These are phyloP conservation scores for Phytophthora citricola DNA, from an alignment of 352 stramenopile genomes.

Conservation along the genomic window DNA sequence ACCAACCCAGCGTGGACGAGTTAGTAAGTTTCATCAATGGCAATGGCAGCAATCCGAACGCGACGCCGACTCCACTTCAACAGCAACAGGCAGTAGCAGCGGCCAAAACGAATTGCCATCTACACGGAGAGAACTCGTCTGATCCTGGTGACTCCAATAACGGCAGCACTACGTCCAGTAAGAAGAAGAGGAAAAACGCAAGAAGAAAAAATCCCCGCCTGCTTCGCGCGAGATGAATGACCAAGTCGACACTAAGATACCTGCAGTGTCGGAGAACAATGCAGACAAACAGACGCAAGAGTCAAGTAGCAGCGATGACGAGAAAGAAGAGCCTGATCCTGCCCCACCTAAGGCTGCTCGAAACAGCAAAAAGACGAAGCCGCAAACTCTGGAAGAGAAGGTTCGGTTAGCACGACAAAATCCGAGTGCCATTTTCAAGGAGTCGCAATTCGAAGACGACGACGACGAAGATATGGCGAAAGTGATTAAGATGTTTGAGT, in stretches of 20 bases:
- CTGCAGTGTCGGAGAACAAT: conserved; percentile 10
- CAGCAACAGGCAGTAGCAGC: conserved; percentile 30
- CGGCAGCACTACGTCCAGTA: conserved; percentile 28
- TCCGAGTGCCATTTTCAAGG: conserved; percentile 78
- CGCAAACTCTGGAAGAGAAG: conserved; percentile 59
- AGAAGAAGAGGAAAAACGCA: conserved; percentile 84
- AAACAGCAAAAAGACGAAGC: conserved; percentile 21
- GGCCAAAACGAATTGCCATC: conserved; percentile 35
- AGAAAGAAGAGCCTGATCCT: conserved; percentile 29
- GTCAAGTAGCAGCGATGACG: conserved; percentile 36
- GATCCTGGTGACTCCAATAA: conserved; percentile 36
- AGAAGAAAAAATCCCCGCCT: conserved; percentile 64
- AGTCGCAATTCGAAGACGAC: conserved; percentile 86
- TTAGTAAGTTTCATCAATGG: conserved; percentile 87
- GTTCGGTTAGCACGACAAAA: conserved; percentile 73
- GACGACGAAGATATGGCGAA: conserved; percentile 78
- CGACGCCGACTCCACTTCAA: conserved; percentile 25
- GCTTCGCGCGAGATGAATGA: conserved; percentile 27
- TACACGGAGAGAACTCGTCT: conserved; percentile 36
- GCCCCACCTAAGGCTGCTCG: conserved; percentile 8
- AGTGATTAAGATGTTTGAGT: conserved; percentile 78
- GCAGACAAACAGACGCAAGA: conserved; percentile 21
- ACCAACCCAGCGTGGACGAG: conserved; percentile 84
- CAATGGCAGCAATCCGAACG: conserved; percentile 35
- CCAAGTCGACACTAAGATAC: conserved; percentile 13